Percentiles rank a stretch among this genome's conserved stretches.
Conservation (phyloP, 306 rosid genomes). For the Datisca glomerata region DNA sequence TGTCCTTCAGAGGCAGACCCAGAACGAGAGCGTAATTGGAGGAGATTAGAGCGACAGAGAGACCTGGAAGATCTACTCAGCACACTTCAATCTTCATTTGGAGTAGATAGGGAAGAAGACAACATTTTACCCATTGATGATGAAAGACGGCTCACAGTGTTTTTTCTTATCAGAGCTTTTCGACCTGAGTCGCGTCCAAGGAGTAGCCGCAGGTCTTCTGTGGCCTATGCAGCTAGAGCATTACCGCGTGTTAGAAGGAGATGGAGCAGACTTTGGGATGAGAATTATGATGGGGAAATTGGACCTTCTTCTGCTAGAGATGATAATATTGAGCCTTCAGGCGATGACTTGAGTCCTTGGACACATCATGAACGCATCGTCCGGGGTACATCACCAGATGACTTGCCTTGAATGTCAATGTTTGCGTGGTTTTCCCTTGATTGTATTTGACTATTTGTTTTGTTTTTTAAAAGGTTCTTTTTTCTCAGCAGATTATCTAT, state of each 20-base stretch:
- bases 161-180: neutral
- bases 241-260: neutral
- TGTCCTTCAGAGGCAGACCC: conserved; percentile 77
- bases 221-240: neutral
- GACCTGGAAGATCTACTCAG: conserved; percentile 80
- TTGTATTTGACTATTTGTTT: too few species aligned
- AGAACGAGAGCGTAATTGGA: conserved; percentile 72
- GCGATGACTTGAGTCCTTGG: neutral
- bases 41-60: conserved; percentile 84
- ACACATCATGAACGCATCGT: neutral
- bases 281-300: neutral
- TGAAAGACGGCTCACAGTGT: neutral
- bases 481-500: too few species aligned
- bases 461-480: too few species aligned
- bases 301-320: neutral
- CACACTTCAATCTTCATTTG: conserved; percentile 72
- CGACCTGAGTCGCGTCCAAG: neutral
- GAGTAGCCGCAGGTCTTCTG: neutral
- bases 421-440: too few species aligned
- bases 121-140: conserved; percentile 1
- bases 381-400: neutral
- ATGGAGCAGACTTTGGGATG: neutral
- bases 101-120: conserved; percentile 25
- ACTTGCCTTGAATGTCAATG: too few species aligned
- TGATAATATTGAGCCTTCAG: neutral